phyloP scores from a whole-genome alignment of 164 flowering plant species.

The Paratinospora sagittata region DNA sequence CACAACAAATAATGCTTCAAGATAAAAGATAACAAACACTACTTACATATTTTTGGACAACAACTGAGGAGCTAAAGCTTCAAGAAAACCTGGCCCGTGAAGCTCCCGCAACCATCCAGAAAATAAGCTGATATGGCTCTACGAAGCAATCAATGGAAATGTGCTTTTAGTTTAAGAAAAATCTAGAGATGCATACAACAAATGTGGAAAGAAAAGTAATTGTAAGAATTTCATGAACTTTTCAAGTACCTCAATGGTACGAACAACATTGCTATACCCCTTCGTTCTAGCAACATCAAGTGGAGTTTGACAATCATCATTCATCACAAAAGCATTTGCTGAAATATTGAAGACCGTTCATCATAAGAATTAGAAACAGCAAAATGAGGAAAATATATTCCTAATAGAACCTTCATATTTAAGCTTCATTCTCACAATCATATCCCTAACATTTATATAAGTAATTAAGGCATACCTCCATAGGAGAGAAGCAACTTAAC shows the following conservation, averaged over 20 bases:
- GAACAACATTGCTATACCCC: slow-evolving; percentile 66
- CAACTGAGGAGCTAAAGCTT: slow-evolving; percentile 66
- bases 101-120: slow-evolving; percentile 91
- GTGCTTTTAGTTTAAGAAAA: neutral
- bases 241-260: slow-evolving; percentile 74
- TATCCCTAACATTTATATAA: slow-evolving; percentile 3
- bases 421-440: neutral
- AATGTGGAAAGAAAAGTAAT: neutral
- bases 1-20: neutral
- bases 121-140: slow-evolving; percentile 77
- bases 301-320: slow-evolving; percentile 87
- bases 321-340: slow-evolving; percentile 75
- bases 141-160: slow-evolving; percentile 7
- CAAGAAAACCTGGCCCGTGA: slow-evolving; percentile 79
- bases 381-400: neutral
- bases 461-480: slow-evolving; percentile 53
- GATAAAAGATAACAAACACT: neutral
- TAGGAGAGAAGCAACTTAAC: slow-evolving; percentile 73
- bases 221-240: slow-evolving; percentile 1
- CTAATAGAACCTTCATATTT: neutral
- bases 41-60: slow-evolving; percentile 82
- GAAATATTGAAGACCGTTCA: slow-evolving; percentile 27
- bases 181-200: neutral
- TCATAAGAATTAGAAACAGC: neutral
- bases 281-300: slow-evolving; percentile 83